Evolutionary conservation across 2,329 filamentous ascomycete species (phyloP).

Genomic region (Penicillium aurantiogriseum): DNA sequence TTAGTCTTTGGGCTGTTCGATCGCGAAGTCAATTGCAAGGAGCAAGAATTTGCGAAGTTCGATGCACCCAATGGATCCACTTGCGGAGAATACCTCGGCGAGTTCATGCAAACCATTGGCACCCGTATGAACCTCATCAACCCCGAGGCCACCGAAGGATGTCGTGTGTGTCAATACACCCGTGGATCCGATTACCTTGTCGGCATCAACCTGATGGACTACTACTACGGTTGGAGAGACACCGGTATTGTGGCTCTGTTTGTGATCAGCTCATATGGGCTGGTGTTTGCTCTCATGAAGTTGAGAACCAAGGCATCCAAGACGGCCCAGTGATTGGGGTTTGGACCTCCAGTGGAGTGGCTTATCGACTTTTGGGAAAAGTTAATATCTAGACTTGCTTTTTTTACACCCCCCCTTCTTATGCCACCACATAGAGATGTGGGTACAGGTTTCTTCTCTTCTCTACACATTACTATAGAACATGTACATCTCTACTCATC

Average conservation of each 20-base stretch:
- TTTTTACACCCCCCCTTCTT: too few species aligned
- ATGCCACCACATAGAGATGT: background rate
- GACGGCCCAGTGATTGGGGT: slow-evolving; percentile 28
- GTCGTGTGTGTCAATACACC: slow-evolving; percentile 61
- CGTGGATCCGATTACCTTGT: slow-evolving; percentile 59
- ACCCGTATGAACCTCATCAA: slow-evolving; percentile 56
- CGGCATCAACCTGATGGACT: slow-evolving; percentile 58
- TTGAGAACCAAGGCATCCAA: slow-evolving; percentile 37
- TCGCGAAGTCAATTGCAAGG: slow-evolving; percentile 24
- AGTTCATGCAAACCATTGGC: slow-evolving; percentile 52
- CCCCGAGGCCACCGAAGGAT: slow-evolving; percentile 55
- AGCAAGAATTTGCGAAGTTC: slow-evolving; percentile 28
- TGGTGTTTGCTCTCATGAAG: slow-evolving; percentile 45
- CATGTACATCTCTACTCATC: background rate
- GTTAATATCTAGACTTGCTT: background rate
- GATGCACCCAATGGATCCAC: slow-evolving; percentile 45
- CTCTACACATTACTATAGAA: background rate
- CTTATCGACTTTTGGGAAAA: background rate
- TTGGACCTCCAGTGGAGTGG: background rate
- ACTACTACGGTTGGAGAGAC: slow-evolving; percentile 66
- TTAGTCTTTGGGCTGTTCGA: slow-evolving; percentile 29
- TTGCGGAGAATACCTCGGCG: slow-evolving; percentile 57
- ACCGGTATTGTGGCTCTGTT: slow-evolving; percentile 60
- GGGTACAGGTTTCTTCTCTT: background rate
- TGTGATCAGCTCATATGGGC: slow-evolving; percentile 52